phyloP scores from a whole-genome alignment of 2,329 filamentous ascomycete genomes.

The Dryadomyces sulphureus region DNA sequence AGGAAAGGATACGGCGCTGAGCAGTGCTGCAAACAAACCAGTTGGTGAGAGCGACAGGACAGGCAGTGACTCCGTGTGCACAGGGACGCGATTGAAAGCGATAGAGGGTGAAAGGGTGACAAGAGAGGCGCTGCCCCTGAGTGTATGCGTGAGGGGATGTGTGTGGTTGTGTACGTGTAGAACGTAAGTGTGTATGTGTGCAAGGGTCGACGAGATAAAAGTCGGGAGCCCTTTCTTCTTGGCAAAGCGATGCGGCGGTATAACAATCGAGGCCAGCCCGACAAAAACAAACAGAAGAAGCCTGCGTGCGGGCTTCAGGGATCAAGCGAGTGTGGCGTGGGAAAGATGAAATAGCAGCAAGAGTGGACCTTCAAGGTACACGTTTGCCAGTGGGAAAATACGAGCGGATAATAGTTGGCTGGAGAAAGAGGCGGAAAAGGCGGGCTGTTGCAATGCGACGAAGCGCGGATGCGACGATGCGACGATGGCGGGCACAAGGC shows the following conservation, averaged over 20 bases:
- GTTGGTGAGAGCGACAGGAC: background rate
- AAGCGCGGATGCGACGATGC: background rate
- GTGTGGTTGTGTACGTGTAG: conserved; percentile 1
- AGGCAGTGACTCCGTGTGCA: background rate
- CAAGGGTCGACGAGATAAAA: background rate
- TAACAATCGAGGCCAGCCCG: conserved; percentile 19
- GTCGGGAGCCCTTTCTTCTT: background rate
- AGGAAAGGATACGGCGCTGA: background rate
- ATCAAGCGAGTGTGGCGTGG: conserved; percentile 11
- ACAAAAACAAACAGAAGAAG: conserved; percentile 11
- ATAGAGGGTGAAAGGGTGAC: background rate
- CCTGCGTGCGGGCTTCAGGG: conserved; percentile 13
- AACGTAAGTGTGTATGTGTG: conserved; percentile 1
- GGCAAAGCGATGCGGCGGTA: background rate
- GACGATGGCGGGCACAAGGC: conserved; percentile 5
- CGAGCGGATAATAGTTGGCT: too few species aligned
- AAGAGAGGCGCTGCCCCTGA: conserved; percentile 11
- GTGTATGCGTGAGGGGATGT: background rate
- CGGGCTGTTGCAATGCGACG: background rate
- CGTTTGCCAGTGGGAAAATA: conserved; percentile 7
- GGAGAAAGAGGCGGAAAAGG: background rate
- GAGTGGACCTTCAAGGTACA: conserved; percentile 14
- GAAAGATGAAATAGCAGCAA: background rate
- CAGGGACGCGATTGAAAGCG: background rate
- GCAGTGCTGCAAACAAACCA: conserved; percentile 1